Percentiles rank a stretch among this genome's conserved stretches.
These are phyloP conservation scores for Elongisporangium anandrum DNA, from an alignment of 352 stramenopile species.

Conservation along the genomic window DNA sequence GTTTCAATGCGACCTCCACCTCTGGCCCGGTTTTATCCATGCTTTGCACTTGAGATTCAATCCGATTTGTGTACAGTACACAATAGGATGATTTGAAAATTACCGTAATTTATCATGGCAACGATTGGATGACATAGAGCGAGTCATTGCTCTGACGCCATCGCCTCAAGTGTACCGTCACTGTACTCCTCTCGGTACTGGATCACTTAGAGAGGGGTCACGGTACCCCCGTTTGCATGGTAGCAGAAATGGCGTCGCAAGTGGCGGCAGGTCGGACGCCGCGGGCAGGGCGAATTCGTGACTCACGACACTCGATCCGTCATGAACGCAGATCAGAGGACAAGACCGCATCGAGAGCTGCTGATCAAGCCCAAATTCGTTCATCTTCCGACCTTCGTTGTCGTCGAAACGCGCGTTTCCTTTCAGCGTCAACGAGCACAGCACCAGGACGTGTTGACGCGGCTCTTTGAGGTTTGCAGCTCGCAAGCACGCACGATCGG, in stretches of 20 bases:
- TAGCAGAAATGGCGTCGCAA: neutral
- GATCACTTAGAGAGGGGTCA: neutral
- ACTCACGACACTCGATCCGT: neutral
- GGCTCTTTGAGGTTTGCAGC: neutral
- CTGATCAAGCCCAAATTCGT: neutral
- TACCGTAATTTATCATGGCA: neutral
- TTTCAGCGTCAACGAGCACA: neutral
- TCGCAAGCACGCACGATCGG: neutral
- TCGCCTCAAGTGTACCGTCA: neutral
- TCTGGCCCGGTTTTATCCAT: neutral
- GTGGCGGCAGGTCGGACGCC: neutral
- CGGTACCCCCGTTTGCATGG: neutral
- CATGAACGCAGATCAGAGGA: neutral
- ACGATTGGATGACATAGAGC: neutral
- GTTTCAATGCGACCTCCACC: neutral
- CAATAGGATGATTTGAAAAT: neutral
- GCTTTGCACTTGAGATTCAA: neutral
- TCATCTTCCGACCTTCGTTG: neutral
- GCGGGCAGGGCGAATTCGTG: neutral
- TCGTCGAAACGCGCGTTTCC: neutral
- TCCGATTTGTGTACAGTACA: neutral
- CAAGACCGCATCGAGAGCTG: neutral
- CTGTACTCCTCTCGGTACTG: too few species aligned
- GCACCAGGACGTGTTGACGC: neutral
- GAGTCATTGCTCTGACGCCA: neutral